Percentiles rank a stretch among this genome's conserved stretches.
These are phyloP conservation scores for Nakataea oryzae DNA, from an alignment of 2,329 filamentous ascomycete species.

Conservation along the genomic window DNA sequence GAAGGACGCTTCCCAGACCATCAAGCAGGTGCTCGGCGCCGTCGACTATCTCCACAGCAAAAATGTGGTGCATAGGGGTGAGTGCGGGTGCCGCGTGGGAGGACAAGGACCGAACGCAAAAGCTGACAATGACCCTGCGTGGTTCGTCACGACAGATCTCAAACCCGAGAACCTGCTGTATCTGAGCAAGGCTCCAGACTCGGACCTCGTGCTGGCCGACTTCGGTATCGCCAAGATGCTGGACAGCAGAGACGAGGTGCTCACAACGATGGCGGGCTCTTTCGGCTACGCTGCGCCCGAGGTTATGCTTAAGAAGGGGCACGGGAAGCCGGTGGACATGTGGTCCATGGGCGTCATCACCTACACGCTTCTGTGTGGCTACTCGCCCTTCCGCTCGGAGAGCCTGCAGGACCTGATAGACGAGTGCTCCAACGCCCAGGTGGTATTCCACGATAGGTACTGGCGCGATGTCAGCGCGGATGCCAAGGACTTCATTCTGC, in stretches of 20 bases:
- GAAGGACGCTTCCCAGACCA: conserved; percentile 93
- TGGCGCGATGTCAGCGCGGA: conserved; percentile 96
- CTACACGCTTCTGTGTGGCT: conserved; percentile 94
- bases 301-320: conserved; percentile 95
- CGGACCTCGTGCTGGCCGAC: conserved; percentile 85
- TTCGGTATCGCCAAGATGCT: conserved; percentile 99
- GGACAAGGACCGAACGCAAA: not conserved
- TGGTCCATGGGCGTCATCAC: conserved; percentile 99
- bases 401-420: conserved; percentile 88
- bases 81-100: not conserved
- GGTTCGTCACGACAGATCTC: conserved; percentile 52
- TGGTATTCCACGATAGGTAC: conserved; percentile 95
- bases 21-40: conserved; percentile 84
- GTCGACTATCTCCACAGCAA: conserved; percentile 91
- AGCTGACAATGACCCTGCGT: conserved; percentile 5
- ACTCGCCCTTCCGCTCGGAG: conserved; percentile 95
- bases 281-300: conserved; percentile 97
- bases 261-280: conserved; percentile 97
- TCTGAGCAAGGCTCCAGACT: conserved; percentile 65
- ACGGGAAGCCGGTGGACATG: conserved; percentile 98
- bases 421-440: conserved; percentile 73
- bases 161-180: conserved; percentile 98
- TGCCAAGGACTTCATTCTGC: conserved; percentile 87
- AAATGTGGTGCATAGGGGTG: conserved; percentile 92
- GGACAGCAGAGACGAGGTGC: conserved; percentile 77